phyloP scores from a whole-genome alignment of 1,284 basidiomycete genomes.

The Salmacisia buchloeana region DNA sequence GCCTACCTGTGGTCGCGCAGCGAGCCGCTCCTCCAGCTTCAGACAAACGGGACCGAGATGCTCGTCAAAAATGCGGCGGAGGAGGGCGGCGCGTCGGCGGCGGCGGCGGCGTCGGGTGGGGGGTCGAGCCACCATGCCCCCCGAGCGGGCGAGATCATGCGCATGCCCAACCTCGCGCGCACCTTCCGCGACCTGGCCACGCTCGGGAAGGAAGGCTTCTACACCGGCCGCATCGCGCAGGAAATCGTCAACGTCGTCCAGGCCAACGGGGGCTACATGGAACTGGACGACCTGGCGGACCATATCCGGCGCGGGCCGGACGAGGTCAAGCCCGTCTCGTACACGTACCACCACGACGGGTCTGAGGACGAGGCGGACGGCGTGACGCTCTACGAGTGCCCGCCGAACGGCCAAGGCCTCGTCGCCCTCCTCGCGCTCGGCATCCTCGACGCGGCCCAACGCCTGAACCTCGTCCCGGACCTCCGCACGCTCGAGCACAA shows the following conservation, averaged over 20 bases:
- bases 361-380: conserved; percentile 72
- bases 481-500: conserved; percentile 79
- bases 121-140: no score
- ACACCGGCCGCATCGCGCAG: conserved; percentile 79
- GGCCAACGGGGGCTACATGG: conserved; percentile 81
- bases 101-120: no score
- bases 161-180: conserved; percentile 66
- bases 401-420: conserved; percentile 93
- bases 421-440: conserved; percentile 86
- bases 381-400: conserved; percentile 60
- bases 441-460: conserved; percentile 79
- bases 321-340: conserved; percentile 81
- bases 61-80: conserved; percentile 55
- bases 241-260: conserved; percentile 70
- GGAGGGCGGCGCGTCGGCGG: no score
- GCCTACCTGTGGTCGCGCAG: conserved; percentile 62
- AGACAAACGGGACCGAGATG: conserved; percentile 73
- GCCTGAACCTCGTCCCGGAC: conserved; percentile 64
- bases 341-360: conserved; percentile 63
- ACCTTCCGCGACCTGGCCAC: conserved; percentile 75
- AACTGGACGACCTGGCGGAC: conserved; percentile 74
- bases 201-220: conserved; percentile 83
- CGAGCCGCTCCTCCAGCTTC: conserved; percentile 65
- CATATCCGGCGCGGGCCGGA: conserved; percentile 61
- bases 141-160: conserved; percentile 49